Evolutionary conservation across 805 yeast genomes (phyloP), one percentile per base, ranked within the genome.

Genomic region (Starmerella bacillaris): DNA sequence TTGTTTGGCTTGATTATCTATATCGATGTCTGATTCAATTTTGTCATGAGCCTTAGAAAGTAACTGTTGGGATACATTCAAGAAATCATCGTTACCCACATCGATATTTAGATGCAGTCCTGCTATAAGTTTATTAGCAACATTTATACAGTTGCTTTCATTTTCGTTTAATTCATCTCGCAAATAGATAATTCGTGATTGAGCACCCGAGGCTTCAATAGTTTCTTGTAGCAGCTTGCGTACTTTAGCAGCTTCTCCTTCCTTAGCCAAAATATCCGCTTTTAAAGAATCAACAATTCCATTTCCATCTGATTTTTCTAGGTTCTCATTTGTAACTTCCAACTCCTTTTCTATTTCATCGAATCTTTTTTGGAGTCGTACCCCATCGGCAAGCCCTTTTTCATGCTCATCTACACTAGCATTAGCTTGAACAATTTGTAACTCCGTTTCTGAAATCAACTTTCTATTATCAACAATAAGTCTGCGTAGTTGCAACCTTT

Each of bases 401-500:
- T 42, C 41, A 3, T 18, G 21, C 11, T 31, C 38, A 3, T 2
- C 14, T 15, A 40, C 29, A 2, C 19, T 24, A 2, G 24, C 4
- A 6, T 21, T 16, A 4, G 32, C 24, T 2, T 22, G 5, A 3
- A 15, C 19, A 6, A 40, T 5, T n/a, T 7, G 12, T 8, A 20
- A 18, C 1, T 17, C 12, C 3, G 30, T 11, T 16, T 20, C 33
- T 3, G 24, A 17, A 3, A 11, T 12, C 6, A 8, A n/a, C 19
- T 18, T 14, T 22, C 29, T 27, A 14, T 18, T 17, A n/a, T 35
- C 38, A 17, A 24, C 18, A 14, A 35, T 15, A 18, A 35, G 36
- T 42, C 50, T 53, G 21, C 47, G 49, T 8, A 40, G 37, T 11
- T 42, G 37, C 8, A 53, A 39, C 30, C 47, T 42, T 16, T 46